Evolutionary conservation across 2,329 filamentous ascomycete species (phyloP), one percentile per base, ranked within the genome.

Genomic region (Lecanicillium sp.): DNA sequence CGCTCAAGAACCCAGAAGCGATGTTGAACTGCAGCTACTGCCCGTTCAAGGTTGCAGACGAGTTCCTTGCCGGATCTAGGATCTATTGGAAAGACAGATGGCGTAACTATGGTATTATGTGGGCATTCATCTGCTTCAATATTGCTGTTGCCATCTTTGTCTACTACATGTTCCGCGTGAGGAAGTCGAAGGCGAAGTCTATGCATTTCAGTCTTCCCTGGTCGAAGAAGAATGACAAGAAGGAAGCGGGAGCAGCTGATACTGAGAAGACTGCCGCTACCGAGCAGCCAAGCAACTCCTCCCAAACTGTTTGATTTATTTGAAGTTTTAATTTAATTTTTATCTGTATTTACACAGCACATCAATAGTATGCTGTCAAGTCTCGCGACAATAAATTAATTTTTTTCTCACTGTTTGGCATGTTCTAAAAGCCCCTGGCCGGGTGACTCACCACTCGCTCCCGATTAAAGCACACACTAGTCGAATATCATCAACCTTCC

Each of bases 31-130:
- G 84, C 59, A 66, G 71, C 44, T 87, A 86, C 60, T 89, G 84
- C 54, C 65, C 72, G 1, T 77, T 80, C 48, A 62, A 57, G 2
- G 65, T 62, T n/a, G 84, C 82, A 1, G 71, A 79, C 40, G 71
- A 87, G 56, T 86, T 58, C 37, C 53, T 80, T 0, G 58, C 62
- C 3, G 57, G 51, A 0, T 66, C 65, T 2, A 46, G 56, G 8
- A 73, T 81, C 29, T 59, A 55, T 17, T 81, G 71, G 48, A 50
- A 43, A 3, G 67, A 81, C 38, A 52, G 76, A 3, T 86, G 81
- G 81, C 67, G 81, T 41, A 84, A 87, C 52, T 85, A 78, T 42
- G 83, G 81, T 2, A 66, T 87, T 29, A 62, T 86, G 50, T 86
- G 79, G 73, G 77, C 66, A 0, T 87, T 73, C 48, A 71, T 86